A percentile compares a stretch with the other conserved stretches of the same genome.
phyloP scores from a whole-genome alignment of 192 early-diverging fungal genomes.

The Backusella macrospora region DNA sequence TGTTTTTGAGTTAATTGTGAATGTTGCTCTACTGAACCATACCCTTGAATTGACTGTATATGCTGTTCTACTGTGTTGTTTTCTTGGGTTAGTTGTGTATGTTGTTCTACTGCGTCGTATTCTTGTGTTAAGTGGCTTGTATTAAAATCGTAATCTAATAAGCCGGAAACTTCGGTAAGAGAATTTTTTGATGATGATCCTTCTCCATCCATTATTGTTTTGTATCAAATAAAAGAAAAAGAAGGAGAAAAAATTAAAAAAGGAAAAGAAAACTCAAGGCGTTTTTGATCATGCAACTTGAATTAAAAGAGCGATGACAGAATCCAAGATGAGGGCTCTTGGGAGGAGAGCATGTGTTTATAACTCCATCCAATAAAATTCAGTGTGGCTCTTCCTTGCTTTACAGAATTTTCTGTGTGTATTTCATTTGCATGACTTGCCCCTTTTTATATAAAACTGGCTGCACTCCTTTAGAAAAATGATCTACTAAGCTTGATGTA shows the following conservation, averaged over 20 bases:
- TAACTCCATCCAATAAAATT: background rate
- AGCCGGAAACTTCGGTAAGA: background rate
- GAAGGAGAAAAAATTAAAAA: background rate
- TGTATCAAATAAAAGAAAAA: background rate
- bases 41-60: too few species aligned
- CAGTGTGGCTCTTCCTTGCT: background rate
- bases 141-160: background rate
- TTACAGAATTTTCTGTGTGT: background rate
- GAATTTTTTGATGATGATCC: background rate
- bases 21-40: background rate
- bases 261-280: background rate
- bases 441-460: too few species aligned
- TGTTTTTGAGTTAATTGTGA: too few species aligned
- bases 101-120: background rate
- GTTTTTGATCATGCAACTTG: conserved; percentile 8
- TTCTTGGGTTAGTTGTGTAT: too few species aligned
- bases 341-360: background rate
- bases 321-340: background rate
- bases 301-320: background rate
- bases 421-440: too few species aligned
- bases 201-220: background rate
- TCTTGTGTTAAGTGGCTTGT: background rate
- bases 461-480: too few species aligned
- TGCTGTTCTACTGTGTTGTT: background rate
- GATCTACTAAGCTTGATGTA: too few species aligned